These are phyloP conservation scores for Trichoderma semiorbis DNA, from an alignment of 2,329 filamentous ascomycete species.

Conservation along the genomic window DNA sequence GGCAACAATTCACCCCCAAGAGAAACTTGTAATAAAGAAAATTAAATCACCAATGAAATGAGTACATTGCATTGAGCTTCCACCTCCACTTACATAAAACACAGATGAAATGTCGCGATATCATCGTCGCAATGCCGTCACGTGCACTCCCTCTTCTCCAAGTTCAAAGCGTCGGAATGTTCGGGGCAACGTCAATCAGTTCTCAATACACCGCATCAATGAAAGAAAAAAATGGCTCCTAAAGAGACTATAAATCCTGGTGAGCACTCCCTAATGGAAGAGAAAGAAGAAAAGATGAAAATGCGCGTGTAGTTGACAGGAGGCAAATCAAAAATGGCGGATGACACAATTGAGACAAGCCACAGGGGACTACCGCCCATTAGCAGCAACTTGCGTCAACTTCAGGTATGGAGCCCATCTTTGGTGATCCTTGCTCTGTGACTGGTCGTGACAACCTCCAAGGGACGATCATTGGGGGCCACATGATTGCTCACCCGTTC, in stretches of 20 bases:
- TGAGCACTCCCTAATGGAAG: background rate
- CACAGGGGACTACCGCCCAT: background rate
- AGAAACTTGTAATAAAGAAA: background rate
- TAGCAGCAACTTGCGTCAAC: background rate
- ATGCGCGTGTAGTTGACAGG: background rate
- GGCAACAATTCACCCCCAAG: background rate
- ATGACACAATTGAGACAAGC: conserved; percentile 4
- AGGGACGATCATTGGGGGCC: background rate
- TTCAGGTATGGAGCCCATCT: background rate
- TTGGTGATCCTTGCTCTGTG: background rate
- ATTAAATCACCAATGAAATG: background rate
- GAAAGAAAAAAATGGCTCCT: background rate
- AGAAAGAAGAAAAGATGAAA: background rate
- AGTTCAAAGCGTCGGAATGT: background rate
- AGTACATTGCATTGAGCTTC: background rate
- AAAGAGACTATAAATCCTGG: background rate
- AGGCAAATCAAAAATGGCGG: background rate
- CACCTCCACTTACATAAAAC: background rate
- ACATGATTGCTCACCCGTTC: background rate
- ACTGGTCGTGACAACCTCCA: background rate
- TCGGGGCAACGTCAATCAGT: background rate
- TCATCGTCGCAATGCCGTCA: background rate
- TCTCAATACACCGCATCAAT: background rate
- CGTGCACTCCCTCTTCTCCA: background rate
- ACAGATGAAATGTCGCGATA: background rate